A percentile compares a stretch with the other conserved stretches of the same genome.
phyloP scores from a whole-genome alignment of 2,329 filamentous ascomycete genomes.

The Amylocarpus encephaloides region DNA sequence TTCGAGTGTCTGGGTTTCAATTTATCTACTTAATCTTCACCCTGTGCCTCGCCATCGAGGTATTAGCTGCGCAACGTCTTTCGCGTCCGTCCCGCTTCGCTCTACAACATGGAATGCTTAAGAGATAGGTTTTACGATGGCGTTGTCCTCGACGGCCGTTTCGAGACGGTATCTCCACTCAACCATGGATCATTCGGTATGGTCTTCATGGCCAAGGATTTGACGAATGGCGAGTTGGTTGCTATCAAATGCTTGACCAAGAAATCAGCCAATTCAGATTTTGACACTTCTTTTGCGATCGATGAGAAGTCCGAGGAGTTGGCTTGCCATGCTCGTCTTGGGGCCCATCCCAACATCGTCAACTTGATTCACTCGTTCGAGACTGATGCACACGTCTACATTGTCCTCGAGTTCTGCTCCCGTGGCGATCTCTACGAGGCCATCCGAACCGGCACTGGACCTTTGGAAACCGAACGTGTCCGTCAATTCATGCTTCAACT shows the following conservation, averaged over 20 bases:
- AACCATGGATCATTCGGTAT: conserved; percentile 99
- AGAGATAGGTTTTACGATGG: conserved; percentile 73
- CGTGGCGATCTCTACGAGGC: conserved; percentile 97
- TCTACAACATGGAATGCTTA: conserved; percentile 69
- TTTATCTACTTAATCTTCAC: conserved; percentile 21
- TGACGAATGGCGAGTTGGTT: conserved; percentile 68
- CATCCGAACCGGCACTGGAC: conserved; percentile 81
- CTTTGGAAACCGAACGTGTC: conserved; percentile 91
- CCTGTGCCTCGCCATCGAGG: conserved; percentile 10
- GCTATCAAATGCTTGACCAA: conserved; percentile 97
- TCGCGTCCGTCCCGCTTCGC: conserved; percentile 6
- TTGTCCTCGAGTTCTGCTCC: conserved; percentile 91
- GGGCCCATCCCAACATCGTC: conserved; percentile 83
- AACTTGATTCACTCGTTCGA: conserved; percentile 88
- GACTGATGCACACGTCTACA: conserved; percentile 80
- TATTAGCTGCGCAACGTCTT: neutral
- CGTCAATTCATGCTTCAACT: conserved; percentile 96
- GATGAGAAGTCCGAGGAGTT: conserved; percentile 81
- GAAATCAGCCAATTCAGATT: conserved; percentile 52
- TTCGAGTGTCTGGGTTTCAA: conserved; percentile 17
- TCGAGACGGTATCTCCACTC: conserved; percentile 84
- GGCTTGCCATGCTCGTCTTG: conserved; percentile 72
- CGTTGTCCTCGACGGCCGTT: conserved; percentile 80
- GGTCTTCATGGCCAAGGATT: conserved; percentile 89
- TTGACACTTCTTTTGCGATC: conserved; percentile 55